Percentiles rank a stretch among this genome's conserved stretches.
phyloP scores from a whole-genome alignment of 2,329 filamentous ascomycete species.

The Pseudogymnoascus pannorum region DNA sequence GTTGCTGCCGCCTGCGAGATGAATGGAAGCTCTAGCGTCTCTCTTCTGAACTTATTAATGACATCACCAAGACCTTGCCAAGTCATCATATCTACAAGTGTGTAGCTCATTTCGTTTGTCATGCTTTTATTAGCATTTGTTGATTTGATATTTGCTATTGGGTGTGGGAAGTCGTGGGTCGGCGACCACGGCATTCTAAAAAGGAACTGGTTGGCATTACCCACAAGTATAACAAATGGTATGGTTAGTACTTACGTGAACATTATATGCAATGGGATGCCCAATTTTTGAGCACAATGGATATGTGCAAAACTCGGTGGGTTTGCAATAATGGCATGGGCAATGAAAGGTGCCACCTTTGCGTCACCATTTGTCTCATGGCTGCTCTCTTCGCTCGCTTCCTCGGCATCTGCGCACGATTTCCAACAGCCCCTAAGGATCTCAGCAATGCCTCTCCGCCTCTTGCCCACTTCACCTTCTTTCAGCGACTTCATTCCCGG shows the following conservation, averaged over 20 bases:
- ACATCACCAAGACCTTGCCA: conserved; percentile 80
- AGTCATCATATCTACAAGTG: conserved; percentile 63
- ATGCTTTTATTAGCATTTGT: conserved; percentile 55
- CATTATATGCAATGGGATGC: conserved; percentile 69
- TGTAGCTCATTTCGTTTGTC: conserved; percentile 63
- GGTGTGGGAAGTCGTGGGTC: conserved; percentile 59
- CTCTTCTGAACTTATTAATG: conserved; percentile 78
- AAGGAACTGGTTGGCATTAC: not conserved
- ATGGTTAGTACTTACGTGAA: conserved; percentile 57
- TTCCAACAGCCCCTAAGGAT: conserved; percentile 77
- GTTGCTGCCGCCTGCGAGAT: conserved; percentile 78
- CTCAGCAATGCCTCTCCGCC: conserved; percentile 64
- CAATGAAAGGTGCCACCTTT: conserved; percentile 50
- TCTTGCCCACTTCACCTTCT: conserved; percentile 65
- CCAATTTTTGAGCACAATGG: conserved; percentile 64
- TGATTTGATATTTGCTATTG: conserved; percentile 55
- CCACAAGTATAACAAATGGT: conserved; percentile 10
- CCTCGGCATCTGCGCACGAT: conserved; percentile 69
- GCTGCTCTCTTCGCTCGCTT: conserved; percentile 39
- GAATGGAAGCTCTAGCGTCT: conserved; percentile 65
- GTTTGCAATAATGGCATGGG: conserved; percentile 69
- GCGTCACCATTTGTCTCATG: conserved; percentile 20
- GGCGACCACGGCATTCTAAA: conserved; percentile 56
- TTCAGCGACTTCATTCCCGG: conserved; percentile 68
- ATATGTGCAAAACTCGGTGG: conserved; percentile 66